A percentile compares a stretch with the other conserved stretches of the same genome.
phyloP scores from a whole-genome alignment of 306 rosid species.

The Adenanthera pavonina region DNA sequence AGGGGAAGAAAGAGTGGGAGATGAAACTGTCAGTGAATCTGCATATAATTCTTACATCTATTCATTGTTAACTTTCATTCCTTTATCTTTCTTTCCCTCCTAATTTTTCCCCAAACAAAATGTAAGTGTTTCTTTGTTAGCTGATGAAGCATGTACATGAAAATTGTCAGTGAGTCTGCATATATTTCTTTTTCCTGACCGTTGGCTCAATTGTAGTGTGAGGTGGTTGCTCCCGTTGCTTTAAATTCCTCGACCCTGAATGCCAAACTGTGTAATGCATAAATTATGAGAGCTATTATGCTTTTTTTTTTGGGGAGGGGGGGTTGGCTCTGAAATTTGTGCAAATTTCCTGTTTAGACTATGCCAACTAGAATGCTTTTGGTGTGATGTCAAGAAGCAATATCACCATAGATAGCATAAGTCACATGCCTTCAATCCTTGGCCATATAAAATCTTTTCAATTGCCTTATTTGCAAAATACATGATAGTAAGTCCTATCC shows the following conservation, averaged over 20 bases:
- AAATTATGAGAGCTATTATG: neutral
- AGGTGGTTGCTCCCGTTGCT: neutral
- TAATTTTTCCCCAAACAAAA: neutral
- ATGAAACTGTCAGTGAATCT: neutral
- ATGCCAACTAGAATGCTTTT: neutral
- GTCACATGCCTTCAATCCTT: neutral
- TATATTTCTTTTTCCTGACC: neutral
- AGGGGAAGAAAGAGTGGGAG: neutral
- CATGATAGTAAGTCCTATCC: neutral
- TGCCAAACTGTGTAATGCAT: constrained; percentile 9
- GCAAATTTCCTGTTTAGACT: neutral
- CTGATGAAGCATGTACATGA: neutral
- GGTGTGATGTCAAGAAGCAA: neutral
- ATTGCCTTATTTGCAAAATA: neutral
- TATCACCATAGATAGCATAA: neutral
- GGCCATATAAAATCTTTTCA: neutral
- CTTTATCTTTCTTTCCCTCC: neutral
- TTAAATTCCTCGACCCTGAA: neutral
- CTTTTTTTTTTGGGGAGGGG: neutral
- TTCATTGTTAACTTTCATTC: neutral
- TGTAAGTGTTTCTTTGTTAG: constrained; percentile 13
- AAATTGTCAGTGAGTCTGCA: too few relatives aligned
- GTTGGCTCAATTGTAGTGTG: neutral
- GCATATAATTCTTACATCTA: neutral
- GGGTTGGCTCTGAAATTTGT: neutral